phyloP scores from a whole-genome alignment of 2,329 filamentous ascomycete species.

The Neofusicoccum sp. region DNA sequence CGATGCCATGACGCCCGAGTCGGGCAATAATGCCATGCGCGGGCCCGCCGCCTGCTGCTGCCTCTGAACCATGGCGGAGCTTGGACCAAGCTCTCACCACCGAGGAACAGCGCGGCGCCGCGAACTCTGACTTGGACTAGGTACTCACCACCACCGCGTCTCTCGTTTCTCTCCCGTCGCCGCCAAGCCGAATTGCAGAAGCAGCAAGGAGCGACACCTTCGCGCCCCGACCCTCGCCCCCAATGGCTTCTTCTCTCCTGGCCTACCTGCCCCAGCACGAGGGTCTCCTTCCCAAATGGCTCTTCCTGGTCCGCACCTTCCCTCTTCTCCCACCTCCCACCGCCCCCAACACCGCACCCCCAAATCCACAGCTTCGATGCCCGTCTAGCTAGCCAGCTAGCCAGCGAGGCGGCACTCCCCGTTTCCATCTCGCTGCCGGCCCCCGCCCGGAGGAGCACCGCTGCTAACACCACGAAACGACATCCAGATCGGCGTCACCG shows the following conservation, averaged over 20 bases:
- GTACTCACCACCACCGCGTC: neutral
- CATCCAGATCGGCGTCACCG: conserved; percentile 72
- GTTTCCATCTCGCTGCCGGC: neutral
- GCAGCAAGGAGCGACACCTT: neutral
- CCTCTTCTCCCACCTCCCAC: neutral
- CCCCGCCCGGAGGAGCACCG: conserved; percentile 3
- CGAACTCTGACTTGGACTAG: neutral
- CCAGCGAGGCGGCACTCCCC: neutral
- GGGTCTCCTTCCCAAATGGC: conserved; percentile 63
- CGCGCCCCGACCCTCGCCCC: neutral
- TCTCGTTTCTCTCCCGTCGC: neutral
- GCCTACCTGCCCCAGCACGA: conserved; percentile 45
- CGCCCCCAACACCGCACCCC: neutral
- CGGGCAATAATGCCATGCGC: no score
- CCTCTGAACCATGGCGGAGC: neutral
- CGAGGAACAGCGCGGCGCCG: neutral
- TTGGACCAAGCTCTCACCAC: conserved; percentile 17
- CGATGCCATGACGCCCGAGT: no score
- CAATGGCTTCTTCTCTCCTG: conserved; percentile 35
- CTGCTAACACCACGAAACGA: conserved; percentile 16
- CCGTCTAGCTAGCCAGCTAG: neutral
- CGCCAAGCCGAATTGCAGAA: neutral
- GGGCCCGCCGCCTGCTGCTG: neutral
- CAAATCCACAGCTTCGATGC: no score
- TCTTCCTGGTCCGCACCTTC: conserved; percentile 55